Percentiles rank a stretch among this genome's conserved stretches.
phyloP scores from a whole-genome alignment of 805 yeast species.

The Suhomyces vadensis region DNA sequence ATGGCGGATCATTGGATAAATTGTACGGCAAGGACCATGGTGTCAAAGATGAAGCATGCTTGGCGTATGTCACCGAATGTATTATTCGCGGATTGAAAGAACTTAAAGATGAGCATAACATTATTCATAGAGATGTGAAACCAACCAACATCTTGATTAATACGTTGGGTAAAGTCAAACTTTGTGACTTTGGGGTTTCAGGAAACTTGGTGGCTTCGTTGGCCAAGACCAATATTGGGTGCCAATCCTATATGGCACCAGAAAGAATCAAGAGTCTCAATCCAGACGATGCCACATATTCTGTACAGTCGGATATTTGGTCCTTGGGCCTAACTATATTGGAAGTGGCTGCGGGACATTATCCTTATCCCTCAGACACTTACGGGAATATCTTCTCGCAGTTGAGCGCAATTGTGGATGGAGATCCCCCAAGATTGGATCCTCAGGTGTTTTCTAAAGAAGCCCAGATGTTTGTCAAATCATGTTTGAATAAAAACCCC shows the following conservation, averaged over 20 bases:
- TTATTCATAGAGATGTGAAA: slow-evolving; percentile 94
- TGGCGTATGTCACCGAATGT: slow-evolving; percentile 77
- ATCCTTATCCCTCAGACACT: slow-evolving; percentile 97
- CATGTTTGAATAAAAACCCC: slow-evolving; percentile 80
- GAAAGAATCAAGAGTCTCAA: slow-evolving; percentile 79
- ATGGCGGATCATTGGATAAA: slow-evolving; percentile 90
- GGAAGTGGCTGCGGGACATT: slow-evolving; percentile 86
- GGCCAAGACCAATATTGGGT: slow-evolving; percentile 94
- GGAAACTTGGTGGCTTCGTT: slow-evolving; percentile 93
- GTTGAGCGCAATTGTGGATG: slow-evolving; percentile 81
- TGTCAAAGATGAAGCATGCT: slow-evolving; percentile 67
- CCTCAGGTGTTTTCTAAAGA: slow-evolving; percentile 54
- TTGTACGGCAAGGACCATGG: slow-evolving; percentile 67
- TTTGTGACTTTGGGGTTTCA: slow-evolving; percentile 95
- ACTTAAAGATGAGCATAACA: slow-evolving; percentile 85
- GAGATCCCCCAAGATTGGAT: slow-evolving; percentile 29
- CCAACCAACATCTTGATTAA: slow-evolving; percentile 91
- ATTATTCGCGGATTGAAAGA: slow-evolving; percentile 81
- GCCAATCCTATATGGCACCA: slow-evolving; percentile 99
- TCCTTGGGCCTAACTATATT: slow-evolving; percentile 83
- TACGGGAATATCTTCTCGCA: slow-evolving; percentile 89
- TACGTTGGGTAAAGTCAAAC: slow-evolving; percentile 79
- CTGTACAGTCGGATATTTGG: slow-evolving; percentile 96
- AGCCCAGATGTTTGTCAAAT: slow-evolving; percentile 78
- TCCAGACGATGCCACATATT: slow-evolving; percentile 78